Percentiles rank a stretch among this genome's conserved stretches.
phyloP scores from a whole-genome alignment of 768 basidiomycete species.

The Mycena filopes region DNA sequence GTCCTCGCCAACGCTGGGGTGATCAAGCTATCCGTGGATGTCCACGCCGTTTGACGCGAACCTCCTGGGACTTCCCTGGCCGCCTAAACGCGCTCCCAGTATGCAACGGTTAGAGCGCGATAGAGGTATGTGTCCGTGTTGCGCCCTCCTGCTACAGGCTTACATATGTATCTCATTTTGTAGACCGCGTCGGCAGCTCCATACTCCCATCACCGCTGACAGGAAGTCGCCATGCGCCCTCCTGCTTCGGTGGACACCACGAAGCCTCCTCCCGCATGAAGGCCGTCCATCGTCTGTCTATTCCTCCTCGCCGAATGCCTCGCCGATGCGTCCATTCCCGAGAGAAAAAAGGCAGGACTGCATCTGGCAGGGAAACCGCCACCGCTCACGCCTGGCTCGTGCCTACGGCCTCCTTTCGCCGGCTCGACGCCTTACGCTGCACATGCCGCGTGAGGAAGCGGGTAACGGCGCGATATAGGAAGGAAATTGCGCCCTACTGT shows the following conservation, averaged over 20 bases:
- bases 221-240: too few relatives aligned
- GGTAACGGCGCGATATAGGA: slow-evolving; percentile 41
- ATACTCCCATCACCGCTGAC: too few relatives aligned
- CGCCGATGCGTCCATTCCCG: too few relatives aligned
- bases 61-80: slow-evolving; percentile 81
- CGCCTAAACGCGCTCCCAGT: slow-evolving; percentile 71
- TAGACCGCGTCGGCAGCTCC: too few relatives aligned
- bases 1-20: slow-evolving; percentile 94
- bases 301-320: slow-evolving; percentile 75
- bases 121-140: slow-evolving; percentile 44
- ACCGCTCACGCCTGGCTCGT: slow-evolving; percentile 3
- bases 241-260: too few relatives aligned
- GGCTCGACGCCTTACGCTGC: slow-evolving; percentile 76
- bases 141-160: too few relatives aligned
- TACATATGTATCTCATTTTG: too few relatives aligned
- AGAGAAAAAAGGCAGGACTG: slow-evolving; percentile 92
- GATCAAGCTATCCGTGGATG: slow-evolving; percentile 87
- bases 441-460: too few relatives aligned
- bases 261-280: slow-evolving; percentile 35
- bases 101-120: slow-evolving; percentile 70
- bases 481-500: slow-evolving; percentile 55
- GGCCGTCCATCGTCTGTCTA: slow-evolving; percentile 62
- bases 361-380: slow-evolving; percentile 82
- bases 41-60: slow-evolving; percentile 84
- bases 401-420: slow-evolving; percentile 75